A percentile compares a stretch with the other conserved stretches of the same genome.
Conservation (phyloP, 495 filamentous ascomycete species). For the Podospora conica region DNA sequence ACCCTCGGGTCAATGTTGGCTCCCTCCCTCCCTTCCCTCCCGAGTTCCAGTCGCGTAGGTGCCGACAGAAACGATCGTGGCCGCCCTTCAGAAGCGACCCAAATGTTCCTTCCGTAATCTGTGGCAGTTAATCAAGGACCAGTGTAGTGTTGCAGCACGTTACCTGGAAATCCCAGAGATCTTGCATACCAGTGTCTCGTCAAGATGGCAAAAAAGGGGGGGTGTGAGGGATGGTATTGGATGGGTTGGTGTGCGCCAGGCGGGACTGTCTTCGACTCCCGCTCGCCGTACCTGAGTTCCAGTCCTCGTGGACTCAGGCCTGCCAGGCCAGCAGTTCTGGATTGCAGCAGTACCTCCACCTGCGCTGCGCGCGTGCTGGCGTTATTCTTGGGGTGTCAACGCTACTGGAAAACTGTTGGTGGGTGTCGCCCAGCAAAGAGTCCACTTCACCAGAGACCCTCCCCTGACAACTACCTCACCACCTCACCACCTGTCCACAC, state of each 20-base stretch:
- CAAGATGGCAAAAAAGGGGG: background rate
- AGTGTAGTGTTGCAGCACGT: background rate
- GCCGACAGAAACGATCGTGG: background rate
- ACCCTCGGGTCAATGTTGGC: background rate
- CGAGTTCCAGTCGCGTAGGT: background rate
- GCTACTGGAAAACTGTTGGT: background rate
- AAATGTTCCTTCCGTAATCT: background rate
- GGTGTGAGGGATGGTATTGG: background rate
- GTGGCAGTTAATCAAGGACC: background rate
- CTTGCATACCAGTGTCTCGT: background rate
- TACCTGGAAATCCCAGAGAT: background rate
- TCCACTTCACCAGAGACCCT: background rate
- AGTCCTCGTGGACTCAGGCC: background rate
- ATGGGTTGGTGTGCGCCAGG: background rate
- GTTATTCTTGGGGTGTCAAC: background rate
- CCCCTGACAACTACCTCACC: background rate
- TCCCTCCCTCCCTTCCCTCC: background rate
- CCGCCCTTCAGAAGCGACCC: background rate
- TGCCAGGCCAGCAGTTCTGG: background rate
- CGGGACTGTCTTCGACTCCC: background rate
- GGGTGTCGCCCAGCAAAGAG: background rate
- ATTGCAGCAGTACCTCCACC: background rate
- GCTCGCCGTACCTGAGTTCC: background rate
- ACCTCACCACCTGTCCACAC: background rate
- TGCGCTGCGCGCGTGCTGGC: background rate